Base-by-base conservation (phyloP, 345 rosid genomes). In the Camelina neglecta region DNA sequence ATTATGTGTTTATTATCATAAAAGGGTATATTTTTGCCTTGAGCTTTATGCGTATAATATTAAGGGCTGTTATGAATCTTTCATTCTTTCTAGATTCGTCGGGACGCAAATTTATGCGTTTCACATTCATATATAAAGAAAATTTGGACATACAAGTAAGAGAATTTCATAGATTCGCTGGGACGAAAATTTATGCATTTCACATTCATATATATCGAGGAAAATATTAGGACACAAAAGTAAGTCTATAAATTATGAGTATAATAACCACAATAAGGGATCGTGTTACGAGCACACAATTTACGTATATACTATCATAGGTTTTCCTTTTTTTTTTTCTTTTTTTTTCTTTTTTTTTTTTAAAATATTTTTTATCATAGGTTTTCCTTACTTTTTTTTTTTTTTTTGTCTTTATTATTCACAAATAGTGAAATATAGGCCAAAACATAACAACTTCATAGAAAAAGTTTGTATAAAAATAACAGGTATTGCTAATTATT, bases 1-100 rank as follows among this genome's bases (percentile, higher is more conserved):
- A 61, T 72, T 72, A 0, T 24, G 6, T 45, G 55, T 7, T 20
- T 56, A 55, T 21, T 11, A 4, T 8, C 18, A 15, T 16, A 26
- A 7, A 24, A 45, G 6, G 41, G 42, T 11, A 0, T 50, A 35
- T 33, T 65, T 60, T 65, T 20, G 6, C 24, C 26, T 45, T 16
- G 2, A 13, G 3, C 69, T 38, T 47, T 65, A 65, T 29, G 16
- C 7, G 16, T 31, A 35, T 49, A 31, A 35, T 49, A 31, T 48
- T 65, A 65, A 65, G 24, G 23, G 69, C 20, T 33, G 42, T 44
- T 20, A 47, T 35, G 45, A 58, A 20, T 29, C 16, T 57, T 57
- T 16, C 23, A 58, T 13, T 29, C 16, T 57, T 57, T 16, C 23
- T 21, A 21, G 23, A 21, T 59, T 60, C 21, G 5, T 33, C 59